These are phyloP conservation scores for Triticum turgidum DNA, from an alignment of 176 grass and related monocot genomes.

Conservation along the genomic window DNA sequence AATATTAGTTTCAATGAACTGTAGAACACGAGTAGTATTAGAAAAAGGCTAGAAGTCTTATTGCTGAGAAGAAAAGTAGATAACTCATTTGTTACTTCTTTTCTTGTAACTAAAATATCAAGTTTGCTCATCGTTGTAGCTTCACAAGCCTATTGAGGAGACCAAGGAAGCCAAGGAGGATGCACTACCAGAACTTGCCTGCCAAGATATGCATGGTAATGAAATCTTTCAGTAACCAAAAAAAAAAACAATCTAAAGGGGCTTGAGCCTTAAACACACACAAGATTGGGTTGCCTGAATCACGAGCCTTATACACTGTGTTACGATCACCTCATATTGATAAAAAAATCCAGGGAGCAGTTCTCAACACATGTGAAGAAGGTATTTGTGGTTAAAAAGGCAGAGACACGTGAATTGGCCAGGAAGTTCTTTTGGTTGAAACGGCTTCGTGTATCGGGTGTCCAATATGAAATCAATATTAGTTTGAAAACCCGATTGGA, in stretches of 20 bases:
- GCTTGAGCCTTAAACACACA: constrained; percentile 21
- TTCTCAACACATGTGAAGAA: constrained; percentile 53
- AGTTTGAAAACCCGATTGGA: constrained; percentile 49
- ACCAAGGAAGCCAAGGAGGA: not conserved
- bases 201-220: constrained; percentile 55
- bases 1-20: not conserved
- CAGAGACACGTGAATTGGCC: constrained; percentile 19
- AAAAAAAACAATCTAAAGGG: constrained; percentile 32
- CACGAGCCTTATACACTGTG: constrained; percentile 37
- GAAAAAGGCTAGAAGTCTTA: not conserved
- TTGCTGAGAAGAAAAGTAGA: not conserved
- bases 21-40: not conserved
- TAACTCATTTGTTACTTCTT: not conserved
- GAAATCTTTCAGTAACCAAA: constrained; percentile 40
- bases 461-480: constrained; percentile 46
- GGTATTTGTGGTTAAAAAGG: constrained; percentile 40
- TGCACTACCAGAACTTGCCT: not conserved
- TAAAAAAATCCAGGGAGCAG: constrained; percentile 57
- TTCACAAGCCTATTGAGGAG: not conserved
- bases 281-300: constrained; percentile 44
- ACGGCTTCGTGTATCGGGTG: constrained; percentile 29
- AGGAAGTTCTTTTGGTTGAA: constrained; percentile 61
- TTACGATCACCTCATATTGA: constrained; percentile 64
- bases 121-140: not conserved
- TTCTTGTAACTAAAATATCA: not conserved